Percentiles rank a stretch among this genome's conserved stretches.
Evolutionary conservation across 2,329 filamentous ascomycete genomes (phyloP).

Genomic region (Daldinia sp.): DNA sequence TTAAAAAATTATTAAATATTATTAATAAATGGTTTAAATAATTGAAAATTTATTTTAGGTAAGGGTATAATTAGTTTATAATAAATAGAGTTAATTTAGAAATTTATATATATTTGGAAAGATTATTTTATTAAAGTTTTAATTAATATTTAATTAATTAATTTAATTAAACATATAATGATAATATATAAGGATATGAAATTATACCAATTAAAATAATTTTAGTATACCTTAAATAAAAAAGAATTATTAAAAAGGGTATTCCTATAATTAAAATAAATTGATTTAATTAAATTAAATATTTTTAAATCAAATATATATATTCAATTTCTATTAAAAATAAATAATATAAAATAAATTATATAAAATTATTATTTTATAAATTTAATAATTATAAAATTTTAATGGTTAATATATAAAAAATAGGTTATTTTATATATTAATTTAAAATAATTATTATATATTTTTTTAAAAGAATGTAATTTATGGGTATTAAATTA

Average conservation of each 20-base stretch:
- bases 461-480: not conserved
- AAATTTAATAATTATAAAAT: constrained; percentile 1
- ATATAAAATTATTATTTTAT: not conserved
- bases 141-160: too few relatives aligned
- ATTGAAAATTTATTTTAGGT: not conserved
- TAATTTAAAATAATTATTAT: not conserved
- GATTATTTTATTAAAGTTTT: not conserved
- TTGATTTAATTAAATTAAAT: not conserved
- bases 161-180: too few relatives aligned
- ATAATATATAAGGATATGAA: too few relatives aligned
- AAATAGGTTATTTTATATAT: not conserved
- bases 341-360: not conserved
- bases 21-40: not conserved
- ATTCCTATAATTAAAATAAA: constrained; percentile 1
- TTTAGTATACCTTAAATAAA: not conserved
- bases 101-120: not conserved
- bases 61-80: too few relatives aligned
- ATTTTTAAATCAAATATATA: not conserved
- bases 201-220: not conserved
- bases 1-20: not conserved
- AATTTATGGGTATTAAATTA: too few relatives aligned
- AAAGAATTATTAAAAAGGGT: not conserved
- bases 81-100: not conserved
- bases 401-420: not conserved
- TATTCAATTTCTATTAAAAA: not conserved